Evolutionary conservation across 176 grass and related monocot species (phyloP).

Genomic region (Carex scoparia): DNA sequence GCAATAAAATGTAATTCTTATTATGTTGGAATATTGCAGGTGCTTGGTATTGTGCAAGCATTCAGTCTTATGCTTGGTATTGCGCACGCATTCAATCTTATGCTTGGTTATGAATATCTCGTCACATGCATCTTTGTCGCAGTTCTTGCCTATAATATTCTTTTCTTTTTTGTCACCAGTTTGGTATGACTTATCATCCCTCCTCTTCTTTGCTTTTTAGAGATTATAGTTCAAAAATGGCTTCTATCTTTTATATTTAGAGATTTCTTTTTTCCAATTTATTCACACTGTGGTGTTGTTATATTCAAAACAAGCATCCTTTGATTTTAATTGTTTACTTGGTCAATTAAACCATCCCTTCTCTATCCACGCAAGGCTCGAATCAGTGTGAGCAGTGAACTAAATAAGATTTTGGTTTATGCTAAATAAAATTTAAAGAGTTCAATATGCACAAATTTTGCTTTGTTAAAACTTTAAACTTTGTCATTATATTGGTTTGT

Average conservation of each 20-base stretch:
- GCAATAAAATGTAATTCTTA: background rate
- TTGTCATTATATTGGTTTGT: background rate
- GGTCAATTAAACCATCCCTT: background rate
- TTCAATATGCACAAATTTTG: background rate
- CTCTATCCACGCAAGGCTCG: too few species aligned
- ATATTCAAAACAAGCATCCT: background rate
- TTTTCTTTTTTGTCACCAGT: conserved; percentile 53
- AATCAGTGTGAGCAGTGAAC: background rate
- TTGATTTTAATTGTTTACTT: background rate
- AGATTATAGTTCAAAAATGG: background rate
- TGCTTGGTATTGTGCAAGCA: conserved; percentile 74
- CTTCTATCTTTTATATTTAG: background rate
- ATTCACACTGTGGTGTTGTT: background rate
- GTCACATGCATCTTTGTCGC: conserved; percentile 65
- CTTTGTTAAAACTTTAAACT: background rate
- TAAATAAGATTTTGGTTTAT: background rate
- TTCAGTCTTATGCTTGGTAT: conserved; percentile 83
- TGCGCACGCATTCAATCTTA: conserved; percentile 75
- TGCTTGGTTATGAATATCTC: conserved; percentile 57
- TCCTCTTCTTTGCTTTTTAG: background rate
- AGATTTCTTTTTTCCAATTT: background rate
- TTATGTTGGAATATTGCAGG: conserved; percentile 47
- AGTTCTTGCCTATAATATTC: conserved; percentile 49
- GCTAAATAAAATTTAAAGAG: background rate
- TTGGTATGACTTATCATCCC: conserved; percentile 44